Evolutionary conservation across 805 yeast genomes (phyloP).

Genomic region (Metschnikowia anglica): DNA sequence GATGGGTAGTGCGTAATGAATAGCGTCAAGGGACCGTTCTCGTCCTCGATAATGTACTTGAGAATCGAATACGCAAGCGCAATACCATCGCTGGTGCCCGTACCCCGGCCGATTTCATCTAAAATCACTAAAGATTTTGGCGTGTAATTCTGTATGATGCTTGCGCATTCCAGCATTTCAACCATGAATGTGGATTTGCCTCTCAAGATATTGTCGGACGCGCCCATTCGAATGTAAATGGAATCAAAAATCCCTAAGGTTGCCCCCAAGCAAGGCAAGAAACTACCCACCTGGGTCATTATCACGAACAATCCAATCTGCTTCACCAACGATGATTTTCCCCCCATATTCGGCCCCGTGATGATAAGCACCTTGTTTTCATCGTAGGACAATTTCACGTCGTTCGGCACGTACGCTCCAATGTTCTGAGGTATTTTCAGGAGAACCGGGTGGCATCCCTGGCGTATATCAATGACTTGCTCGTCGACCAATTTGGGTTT

Average conservation of each 20-base stretch:
- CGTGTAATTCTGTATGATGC: conserved; percentile 54
- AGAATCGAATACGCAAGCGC: conserved; percentile 77
- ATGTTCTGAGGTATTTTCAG: conserved; percentile 43
- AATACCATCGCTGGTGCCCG: conserved; percentile 69
- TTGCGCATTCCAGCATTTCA: conserved; percentile 65
- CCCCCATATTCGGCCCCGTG: conserved; percentile 91
- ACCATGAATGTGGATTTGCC: conserved; percentile 85
- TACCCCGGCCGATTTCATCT: conserved; percentile 85
- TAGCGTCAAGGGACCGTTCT: conserved; percentile 52
- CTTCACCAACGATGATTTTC: conserved; percentile 74
- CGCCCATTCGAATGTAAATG: conserved; percentile 82
- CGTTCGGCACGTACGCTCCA: conserved; percentile 62
- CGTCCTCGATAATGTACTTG: conserved; percentile 48
- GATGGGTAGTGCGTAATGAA: conserved; percentile 86
- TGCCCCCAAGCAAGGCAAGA: conserved; percentile 64
- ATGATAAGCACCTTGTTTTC: conserved; percentile 57
- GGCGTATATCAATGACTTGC: conserved; percentile 46
- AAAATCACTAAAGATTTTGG: conserved; percentile 58
- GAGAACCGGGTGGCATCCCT: conserved; percentile 68
- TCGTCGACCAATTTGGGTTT: conserved; percentile 38
- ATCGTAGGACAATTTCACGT: conserved; percentile 48
- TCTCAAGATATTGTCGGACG: conserved; percentile 68
- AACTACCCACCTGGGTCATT: conserved; percentile 78
- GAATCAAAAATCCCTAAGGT: conserved; percentile 69
- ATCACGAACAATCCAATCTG: conserved; percentile 69